Evolutionary conservation across 805 yeast species (phyloP), one percentile per base, ranked within the genome.

Genomic region (Lipomyces sp.): DNA sequence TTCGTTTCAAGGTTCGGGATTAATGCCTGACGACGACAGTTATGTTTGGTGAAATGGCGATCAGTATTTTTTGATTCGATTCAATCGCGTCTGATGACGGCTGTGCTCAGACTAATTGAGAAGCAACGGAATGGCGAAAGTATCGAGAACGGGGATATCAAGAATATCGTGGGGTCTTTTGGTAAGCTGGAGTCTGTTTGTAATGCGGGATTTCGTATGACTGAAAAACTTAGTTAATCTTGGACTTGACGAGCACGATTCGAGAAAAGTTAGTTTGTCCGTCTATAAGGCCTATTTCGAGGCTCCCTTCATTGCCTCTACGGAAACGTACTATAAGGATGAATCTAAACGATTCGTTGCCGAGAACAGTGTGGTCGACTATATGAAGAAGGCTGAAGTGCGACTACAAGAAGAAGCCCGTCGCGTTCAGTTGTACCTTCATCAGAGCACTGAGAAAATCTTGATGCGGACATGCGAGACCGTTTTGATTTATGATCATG

Each of bases 221-320:
- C 57, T 8, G 29, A 4, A 37, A 6, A 37, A 6, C 15, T 34
- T 39, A 68, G 97, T 94, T 11, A 84, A 87, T 56, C 82, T 95
- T 70, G 98, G 99, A 3, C 88, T 96, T 72, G 98, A 95, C 76
- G 87, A 87, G 65, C 92, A 89, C 75, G 98, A 92, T 78, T 83
- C 90, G 77, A 92, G 90, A 79, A 92, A 92, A 75, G 86, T 91
- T 61, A 92, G 90, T 75, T 82, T 93, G 74, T 84, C 87, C 29
- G 92, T 93, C 39, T 95, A 95, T 79, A 86, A 89, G 70, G 87
- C 87, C 64, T 84, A 84, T 72, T 95, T 94, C 74, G 97, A 95
- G 77, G 82, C 80, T 54, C 86, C 87, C 51, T 95, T 92, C 76
- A 82, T 95, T 70, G 86, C 84, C 32, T 87, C 86, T 33, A 81